Conservation (phyloP, 305 asterid species). For the Fraxinus ornus region DNA sequence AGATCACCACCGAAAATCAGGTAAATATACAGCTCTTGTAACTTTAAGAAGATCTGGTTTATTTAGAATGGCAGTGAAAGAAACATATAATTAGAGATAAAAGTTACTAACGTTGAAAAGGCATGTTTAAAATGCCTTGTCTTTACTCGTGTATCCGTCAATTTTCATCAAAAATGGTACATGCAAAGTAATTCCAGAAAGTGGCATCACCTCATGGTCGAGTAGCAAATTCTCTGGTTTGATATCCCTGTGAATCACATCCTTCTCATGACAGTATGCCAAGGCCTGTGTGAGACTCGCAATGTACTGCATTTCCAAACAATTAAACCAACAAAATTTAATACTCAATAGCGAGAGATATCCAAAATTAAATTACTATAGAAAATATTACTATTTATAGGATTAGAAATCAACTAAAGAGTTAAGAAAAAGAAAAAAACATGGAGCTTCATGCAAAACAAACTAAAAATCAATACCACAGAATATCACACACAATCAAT, state of each 20-base stretch:
- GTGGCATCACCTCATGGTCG: slow-evolving; percentile 68
- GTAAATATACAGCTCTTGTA: not conserved
- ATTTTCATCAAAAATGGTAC: not conserved
- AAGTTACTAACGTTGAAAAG: not conserved
- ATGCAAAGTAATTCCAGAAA: not conserved
- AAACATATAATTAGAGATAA: not conserved
- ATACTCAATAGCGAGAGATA: not conserved
- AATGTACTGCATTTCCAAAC: slow-evolving; percentile 49
- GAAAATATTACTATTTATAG: not conserved
- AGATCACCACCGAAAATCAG: not conserved
- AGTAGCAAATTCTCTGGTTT: slow-evolving; percentile 91
- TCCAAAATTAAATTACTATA: not conserved
- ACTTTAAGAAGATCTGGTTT: not conserved
- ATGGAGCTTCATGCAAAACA: not conserved
- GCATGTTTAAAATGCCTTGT: not conserved
- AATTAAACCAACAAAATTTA: not conserved
- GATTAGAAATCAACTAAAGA: too few relatives aligned
- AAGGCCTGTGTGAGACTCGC: slow-evolving; percentile 82
- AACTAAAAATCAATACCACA: not conserved
- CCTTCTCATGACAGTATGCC: slow-evolving; percentile 80
- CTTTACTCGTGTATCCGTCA: not conserved
- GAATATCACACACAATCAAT: not conserved
- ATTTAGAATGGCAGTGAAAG: not conserved
- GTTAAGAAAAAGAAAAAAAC: not conserved
- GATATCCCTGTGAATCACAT: slow-evolving; percentile 94